These are phyloP conservation scores for Lachancea cidri DNA, from an alignment of 805 yeast species.

Conservation along the genomic window DNA sequence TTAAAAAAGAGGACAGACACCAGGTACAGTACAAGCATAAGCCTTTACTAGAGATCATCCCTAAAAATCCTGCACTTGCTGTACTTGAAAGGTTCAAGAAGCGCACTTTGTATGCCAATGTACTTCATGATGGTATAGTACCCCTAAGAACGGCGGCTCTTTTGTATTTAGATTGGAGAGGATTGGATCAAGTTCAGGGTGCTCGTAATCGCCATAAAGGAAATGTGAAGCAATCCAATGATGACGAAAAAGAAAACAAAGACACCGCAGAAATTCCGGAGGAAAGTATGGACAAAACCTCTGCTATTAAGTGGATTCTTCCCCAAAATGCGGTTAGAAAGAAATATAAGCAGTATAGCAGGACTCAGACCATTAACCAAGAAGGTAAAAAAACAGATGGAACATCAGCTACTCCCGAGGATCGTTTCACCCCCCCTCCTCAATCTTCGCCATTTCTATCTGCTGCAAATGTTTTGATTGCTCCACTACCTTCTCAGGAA, in stretches of 20 bases:
- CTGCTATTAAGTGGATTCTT: slow-evolving; percentile 24
- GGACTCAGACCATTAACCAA: slow-evolving; percentile 19
- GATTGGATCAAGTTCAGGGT: slow-evolving; percentile 47
- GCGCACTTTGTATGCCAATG: slow-evolving; percentile 85
- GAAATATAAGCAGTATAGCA: slow-evolving; percentile 19
- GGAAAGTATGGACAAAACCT: slow-evolving; percentile 22
- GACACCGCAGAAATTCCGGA: slow-evolving; percentile 25
- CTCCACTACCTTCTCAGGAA: slow-evolving; percentile 69
- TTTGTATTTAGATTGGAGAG: slow-evolving; percentile 80
- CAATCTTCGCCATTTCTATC: slow-evolving; percentile 73
- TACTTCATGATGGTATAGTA: slow-evolving; percentile 90
- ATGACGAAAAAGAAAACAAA: slow-evolving; percentile 6
- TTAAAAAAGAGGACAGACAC: slow-evolving; percentile 9
- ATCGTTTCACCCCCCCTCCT: slow-evolving; percentile 47
- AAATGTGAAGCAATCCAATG: slow-evolving; percentile 1
- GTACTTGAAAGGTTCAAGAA: slow-evolving; percentile 58
- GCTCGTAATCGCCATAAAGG: slow-evolving; percentile 22
- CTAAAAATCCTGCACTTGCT: slow-evolving; percentile 66
- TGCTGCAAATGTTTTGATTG: slow-evolving; percentile 69
- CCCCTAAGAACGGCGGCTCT: slow-evolving; percentile 88
- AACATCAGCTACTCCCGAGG: slow-evolving; percentile 5
- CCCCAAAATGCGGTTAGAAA: slow-evolving; percentile 23
- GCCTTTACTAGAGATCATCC: slow-evolving; percentile 71
- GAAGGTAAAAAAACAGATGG: slow-evolving; percentile 1
- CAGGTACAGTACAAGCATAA: slow-evolving; percentile 12